Evolutionary conservation across 768 basidiomycete species (phyloP).

Genomic region (Cubamyces sp.): DNA sequence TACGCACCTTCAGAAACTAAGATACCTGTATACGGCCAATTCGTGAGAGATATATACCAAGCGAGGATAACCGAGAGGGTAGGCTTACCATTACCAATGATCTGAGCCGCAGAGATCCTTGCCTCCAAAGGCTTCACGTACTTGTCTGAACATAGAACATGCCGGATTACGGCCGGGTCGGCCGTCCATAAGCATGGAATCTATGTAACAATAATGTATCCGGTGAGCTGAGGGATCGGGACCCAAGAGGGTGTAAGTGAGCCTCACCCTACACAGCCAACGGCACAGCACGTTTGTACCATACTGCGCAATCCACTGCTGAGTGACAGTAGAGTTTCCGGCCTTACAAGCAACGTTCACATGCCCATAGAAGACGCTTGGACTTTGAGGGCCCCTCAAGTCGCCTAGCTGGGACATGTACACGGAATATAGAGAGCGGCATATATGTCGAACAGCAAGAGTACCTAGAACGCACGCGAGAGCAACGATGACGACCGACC

Average conservation of each 20-base stretch:
- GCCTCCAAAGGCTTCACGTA: conserved; percentile 14
- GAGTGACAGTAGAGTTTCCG: neutral
- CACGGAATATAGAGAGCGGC: neutral
- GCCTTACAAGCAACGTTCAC: neutral
- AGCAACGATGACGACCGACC: no score
- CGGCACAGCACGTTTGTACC: conserved; percentile 1
- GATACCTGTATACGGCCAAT: neutral
- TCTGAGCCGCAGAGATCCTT: conserved; percentile 5
- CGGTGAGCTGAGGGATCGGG: no score
- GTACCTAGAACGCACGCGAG: neutral
- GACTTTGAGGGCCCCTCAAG: neutral
- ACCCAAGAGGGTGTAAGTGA: neutral
- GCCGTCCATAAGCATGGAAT: conserved; percentile 12
- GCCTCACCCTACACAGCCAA: conserved; percentile 9
- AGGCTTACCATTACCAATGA: conserved; percentile 11
- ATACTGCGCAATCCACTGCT: neutral
- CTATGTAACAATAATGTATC: neutral
- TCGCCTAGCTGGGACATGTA: conserved; percentile 2
- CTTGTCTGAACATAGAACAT: conserved; percentile 10
- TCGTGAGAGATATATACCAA: neutral
- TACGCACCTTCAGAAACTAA: neutral
- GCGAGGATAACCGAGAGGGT: neutral
- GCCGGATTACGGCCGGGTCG: neutral
- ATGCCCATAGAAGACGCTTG: conserved; percentile 10
- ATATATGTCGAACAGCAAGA: neutral